Conservation (phyloP, 2,329 filamentous ascomycete genomes). For the Davidsoniella eucalypti region DNA sequence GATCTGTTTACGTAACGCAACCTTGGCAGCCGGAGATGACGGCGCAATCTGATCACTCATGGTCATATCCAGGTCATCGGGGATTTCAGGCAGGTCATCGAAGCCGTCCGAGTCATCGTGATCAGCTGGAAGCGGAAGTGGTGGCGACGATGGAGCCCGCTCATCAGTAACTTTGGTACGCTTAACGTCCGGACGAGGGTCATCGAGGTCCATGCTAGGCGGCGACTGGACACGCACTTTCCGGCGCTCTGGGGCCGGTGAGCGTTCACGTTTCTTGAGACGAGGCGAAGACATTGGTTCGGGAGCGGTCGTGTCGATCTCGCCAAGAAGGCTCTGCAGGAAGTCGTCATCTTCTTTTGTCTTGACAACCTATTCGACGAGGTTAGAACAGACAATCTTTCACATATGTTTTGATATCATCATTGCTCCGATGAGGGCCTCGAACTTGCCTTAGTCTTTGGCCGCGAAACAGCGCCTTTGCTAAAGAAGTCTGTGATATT, state of each 20-base stretch:
- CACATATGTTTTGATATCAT: slow-evolving; percentile 11
- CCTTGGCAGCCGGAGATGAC: slow-evolving; percentile 74
- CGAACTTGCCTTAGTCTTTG: slow-evolving; percentile 60
- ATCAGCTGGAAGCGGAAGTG: slow-evolving; percentile 25
- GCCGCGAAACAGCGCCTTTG: slow-evolving; percentile 47
- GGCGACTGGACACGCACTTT: slow-evolving; percentile 72
- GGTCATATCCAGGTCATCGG: slow-evolving; percentile 51
- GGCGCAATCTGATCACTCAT: slow-evolving; percentile 64
- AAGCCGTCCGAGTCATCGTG: slow-evolving; percentile 40
- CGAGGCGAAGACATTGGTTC: slow-evolving; percentile 31
- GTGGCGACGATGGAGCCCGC: slow-evolving; percentile 27
- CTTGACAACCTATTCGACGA: slow-evolving; percentile 41
- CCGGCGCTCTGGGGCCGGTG: slow-evolving; percentile 48
- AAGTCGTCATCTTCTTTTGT: slow-evolving; percentile 84
- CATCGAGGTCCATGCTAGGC: slow-evolving; percentile 28
- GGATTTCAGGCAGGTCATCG: slow-evolving; percentile 35
- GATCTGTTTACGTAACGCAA: slow-evolving; percentile 49
- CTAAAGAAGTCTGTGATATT: slow-evolving; percentile 93
- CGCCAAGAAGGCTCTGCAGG: slow-evolving; percentile 65
- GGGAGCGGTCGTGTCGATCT: slow-evolving; percentile 64
- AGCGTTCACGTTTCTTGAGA: slow-evolving; percentile 47
- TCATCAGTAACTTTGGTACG: slow-evolving; percentile 35
- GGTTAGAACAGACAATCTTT: slow-evolving; percentile 10
- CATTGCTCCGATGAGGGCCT: neutral
- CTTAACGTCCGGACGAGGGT: slow-evolving; percentile 38